These are phyloP conservation scores for Zygosaccharomyces pseudobailii DNA, from an alignment of 1,139 yeast species.

Conservation along the genomic window DNA sequence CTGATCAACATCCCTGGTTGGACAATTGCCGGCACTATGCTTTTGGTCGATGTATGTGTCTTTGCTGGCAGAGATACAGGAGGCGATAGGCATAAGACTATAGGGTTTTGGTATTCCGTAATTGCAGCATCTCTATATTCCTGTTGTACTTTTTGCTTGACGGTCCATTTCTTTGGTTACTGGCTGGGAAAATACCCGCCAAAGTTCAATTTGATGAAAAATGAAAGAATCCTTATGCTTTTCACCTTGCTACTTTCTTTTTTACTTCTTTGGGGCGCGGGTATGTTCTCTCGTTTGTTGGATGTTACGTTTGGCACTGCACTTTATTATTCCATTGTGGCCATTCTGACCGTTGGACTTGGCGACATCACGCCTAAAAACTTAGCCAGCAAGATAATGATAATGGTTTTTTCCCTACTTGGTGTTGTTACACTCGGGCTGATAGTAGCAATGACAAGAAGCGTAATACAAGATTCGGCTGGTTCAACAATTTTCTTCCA, in stretches of 20 bases:
- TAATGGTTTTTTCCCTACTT: slow-evolving; percentile 56
- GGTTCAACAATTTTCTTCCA: slow-evolving; percentile 65
- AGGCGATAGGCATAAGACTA: slow-evolving; percentile 37
- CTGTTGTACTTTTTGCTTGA: slow-evolving; percentile 47
- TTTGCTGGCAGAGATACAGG: slow-evolving; percentile 26
- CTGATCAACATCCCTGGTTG: slow-evolving; percentile 57
- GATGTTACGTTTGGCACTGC: slow-evolving; percentile 53
- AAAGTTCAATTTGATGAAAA: slow-evolving; percentile 55
- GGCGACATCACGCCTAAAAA: slow-evolving; percentile 63
- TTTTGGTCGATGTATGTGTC: slow-evolving; percentile 46
- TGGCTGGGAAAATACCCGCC: slow-evolving; percentile 58
- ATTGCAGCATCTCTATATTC: slow-evolving; percentile 60
- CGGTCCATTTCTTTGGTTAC: slow-evolving; percentile 60
- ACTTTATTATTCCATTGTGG: slow-evolving; percentile 65
- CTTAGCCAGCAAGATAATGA: slow-evolving; percentile 51
- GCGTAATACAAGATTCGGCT: slow-evolving; percentile 54
- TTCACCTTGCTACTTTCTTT: slow-evolving; percentile 59
- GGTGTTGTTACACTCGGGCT: slow-evolving; percentile 74
- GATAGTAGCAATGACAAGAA: slow-evolving; percentile 62
- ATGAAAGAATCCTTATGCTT: slow-evolving; percentile 68
- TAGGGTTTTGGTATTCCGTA: slow-evolving; percentile 76
- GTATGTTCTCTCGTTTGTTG: slow-evolving; percentile 44
- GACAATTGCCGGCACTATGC: slow-evolving; percentile 50
- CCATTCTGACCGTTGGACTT: slow-evolving; percentile 71
- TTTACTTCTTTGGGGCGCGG: slow-evolving; percentile 71